Base-by-base conservation (phyloP, 306 rosid genomes). In the Prosopis cineraria region DNA sequence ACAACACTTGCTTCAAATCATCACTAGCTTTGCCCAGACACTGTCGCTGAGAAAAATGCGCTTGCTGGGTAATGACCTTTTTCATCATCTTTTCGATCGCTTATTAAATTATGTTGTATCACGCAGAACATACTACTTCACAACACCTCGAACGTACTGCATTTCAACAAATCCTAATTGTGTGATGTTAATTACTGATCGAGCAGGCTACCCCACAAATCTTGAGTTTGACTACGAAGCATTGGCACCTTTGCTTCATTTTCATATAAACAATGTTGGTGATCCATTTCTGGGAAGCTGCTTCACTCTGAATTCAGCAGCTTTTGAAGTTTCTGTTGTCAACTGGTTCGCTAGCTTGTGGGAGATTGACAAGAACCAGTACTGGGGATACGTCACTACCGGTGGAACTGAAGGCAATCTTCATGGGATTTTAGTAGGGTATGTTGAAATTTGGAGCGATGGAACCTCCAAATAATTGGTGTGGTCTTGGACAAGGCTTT, bases 221-320 rank as follows among this genome's bases (percentile, higher is more conserved):
- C 66, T 89, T 80, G 93, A 89, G 73, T 87, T 89, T 69, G 91
- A 89, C 75, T 89, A 89, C 34, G 91, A 90, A 27, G 91, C 85
- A 37, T 29, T 89, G 76, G 70, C 62, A 1, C 93, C 82, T 75
- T 43, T 89, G 78, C 93, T 87, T 67, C 91, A 87, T 85, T 89
- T 83, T 80, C 87, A 89, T 3, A 89, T 89, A 47, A 89, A 89
- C 75, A 89, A 89, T 77, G 87, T 82, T 2, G 93, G 93, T 0
- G 93, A 89, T 81, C 89, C 91, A n/a, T 89, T 89, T 73, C 75
- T 87, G 30, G 93, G 87, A 65, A 87, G 4, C 36, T 0, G n/a
- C 34, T 58, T 4, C 19, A 27, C 36, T 58, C 64, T 58, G n/a
- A 58, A 12, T 27, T 58, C 64, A 27, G 17, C 19, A 10, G 9